Conservation (phyloP, 116 monocot species). For the Trichopus zeylanicus region DNA sequence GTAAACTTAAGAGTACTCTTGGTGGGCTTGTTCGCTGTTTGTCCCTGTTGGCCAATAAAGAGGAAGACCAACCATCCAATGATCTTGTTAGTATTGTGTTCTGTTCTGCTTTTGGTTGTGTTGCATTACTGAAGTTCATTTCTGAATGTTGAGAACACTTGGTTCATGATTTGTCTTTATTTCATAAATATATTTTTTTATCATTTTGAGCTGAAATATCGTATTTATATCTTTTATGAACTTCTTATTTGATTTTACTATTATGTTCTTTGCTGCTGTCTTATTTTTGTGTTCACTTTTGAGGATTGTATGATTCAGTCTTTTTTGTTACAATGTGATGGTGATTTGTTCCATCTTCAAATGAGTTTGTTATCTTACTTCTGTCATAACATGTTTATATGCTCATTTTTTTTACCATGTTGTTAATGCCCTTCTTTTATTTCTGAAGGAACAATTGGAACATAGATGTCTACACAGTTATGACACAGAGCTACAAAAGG, state of each 20-base stretch:
- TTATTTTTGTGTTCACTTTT: neutral
- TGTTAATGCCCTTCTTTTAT: neutral
- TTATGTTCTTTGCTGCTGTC: neutral
- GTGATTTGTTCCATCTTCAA: no score
- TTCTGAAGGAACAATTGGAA: conserved; percentile 22
- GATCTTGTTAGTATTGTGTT: conserved; percentile 13
- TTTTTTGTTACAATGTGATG: neutral
- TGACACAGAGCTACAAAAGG: conserved; percentile 15
- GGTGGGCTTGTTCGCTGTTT: conserved; percentile 73
- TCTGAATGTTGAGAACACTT: neutral
- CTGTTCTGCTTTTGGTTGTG: neutral
- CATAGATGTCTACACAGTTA: conserved; percentile 29
- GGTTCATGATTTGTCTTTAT: neutral
- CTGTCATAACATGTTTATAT: neutral
- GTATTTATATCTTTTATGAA: neutral
- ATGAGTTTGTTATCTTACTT: neutral
- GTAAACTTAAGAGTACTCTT: conserved; percentile 61
- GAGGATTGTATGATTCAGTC: neutral
- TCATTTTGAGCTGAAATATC: neutral
- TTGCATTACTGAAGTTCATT: neutral
- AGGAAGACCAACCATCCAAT: conserved; percentile 10
- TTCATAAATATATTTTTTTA: neutral
- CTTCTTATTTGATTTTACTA: neutral
- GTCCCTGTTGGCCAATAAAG: conserved; percentile 28
- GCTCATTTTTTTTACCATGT: neutral